phyloP scores from a whole-genome alignment of 2,329 filamentous ascomycete species.

The Trichophyton benhamiae region DNA sequence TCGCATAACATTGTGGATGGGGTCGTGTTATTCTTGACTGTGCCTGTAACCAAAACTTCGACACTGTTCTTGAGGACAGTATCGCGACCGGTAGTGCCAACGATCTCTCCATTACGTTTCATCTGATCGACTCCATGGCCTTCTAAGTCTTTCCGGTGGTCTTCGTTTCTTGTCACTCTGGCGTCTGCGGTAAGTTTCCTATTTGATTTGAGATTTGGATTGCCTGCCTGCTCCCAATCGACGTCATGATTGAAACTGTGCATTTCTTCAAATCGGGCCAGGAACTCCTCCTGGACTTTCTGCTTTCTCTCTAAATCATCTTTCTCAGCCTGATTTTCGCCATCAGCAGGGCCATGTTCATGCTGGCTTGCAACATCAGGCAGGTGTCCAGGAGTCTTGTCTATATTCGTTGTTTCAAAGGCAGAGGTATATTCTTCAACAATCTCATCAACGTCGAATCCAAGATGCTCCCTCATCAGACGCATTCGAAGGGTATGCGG shows the following conservation, averaged over 20 bases:
- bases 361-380: background rate
- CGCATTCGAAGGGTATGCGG: constrained; percentile 70
- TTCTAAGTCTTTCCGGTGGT: constrained; percentile 62
- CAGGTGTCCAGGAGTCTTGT: background rate
- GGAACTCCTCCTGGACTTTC: constrained; percentile 43
- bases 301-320: constrained; percentile 33
- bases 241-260: constrained; percentile 67
- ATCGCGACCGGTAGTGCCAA: constrained; percentile 54
- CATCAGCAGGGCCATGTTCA: constrained; percentile 16
- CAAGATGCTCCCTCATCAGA: constrained; percentile 85
- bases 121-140: constrained; percentile 68
- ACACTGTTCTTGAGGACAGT: constrained; percentile 52
- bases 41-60: constrained; percentile 54
- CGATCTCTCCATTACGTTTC: constrained; percentile 50
- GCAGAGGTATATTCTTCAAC: constrained; percentile 54
- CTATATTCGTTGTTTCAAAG: constrained; percentile 5
- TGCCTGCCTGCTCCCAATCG: constrained; percentile 47
- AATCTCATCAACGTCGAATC: constrained; percentile 69
- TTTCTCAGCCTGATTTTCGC: constrained; percentile 29
- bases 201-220: constrained; percentile 43
- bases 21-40: background rate
- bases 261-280: constrained; percentile 44
- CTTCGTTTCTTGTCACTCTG: constrained; percentile 47
- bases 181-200: constrained; percentile 46
- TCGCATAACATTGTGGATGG: background rate